phyloP scores from a whole-genome alignment of 495 filamentous ascomycete species.

The Aspergillus ellipticus region DNA sequence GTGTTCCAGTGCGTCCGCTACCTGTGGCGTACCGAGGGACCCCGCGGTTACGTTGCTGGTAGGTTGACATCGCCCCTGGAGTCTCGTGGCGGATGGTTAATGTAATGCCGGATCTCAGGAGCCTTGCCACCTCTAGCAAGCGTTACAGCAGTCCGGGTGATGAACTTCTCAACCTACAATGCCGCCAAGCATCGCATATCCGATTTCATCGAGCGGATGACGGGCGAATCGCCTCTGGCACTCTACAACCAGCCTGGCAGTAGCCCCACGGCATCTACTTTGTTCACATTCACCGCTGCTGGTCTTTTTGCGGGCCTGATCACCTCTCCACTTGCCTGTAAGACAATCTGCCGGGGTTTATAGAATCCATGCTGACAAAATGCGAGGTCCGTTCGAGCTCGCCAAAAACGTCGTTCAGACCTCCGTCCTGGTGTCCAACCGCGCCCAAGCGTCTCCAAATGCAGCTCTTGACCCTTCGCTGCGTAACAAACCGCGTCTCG shows the following conservation, averaged over 20 bases:
- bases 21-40: conserved; percentile 44
- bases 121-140: conserved; percentile 77
- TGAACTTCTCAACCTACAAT: conserved; percentile 93
- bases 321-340: conserved; percentile 83
- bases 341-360: conserved; percentile 23
- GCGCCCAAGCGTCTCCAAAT: conserved; percentile 55
- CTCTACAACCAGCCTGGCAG: conserved; percentile 68
- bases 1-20: conserved; percentile 40
- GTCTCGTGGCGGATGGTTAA: background rate
- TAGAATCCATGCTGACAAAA: background rate
- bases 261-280: conserved; percentile 62
- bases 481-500: conserved; percentile 70
- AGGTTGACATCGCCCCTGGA: conserved; percentile 10
- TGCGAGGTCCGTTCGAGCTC: conserved; percentile 81
- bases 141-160: conserved; percentile 83
- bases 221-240: conserved; percentile 65
- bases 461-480: conserved; percentile 56
- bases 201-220: conserved; percentile 39
- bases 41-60: conserved; percentile 48
- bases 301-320: conserved; percentile 76
- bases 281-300: conserved; percentile 71
- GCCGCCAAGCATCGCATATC: conserved; percentile 74
- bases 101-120: conserved; percentile 43
- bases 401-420: conserved; percentile 91
- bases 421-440: conserved; percentile 74